Percentiles rank a stretch among this genome's conserved stretches.
These are phyloP conservation scores for Aspergillus brunneoviolaceus DNA, from an alignment of 2,329 filamentous ascomycete genomes.

Conservation along the genomic window DNA sequence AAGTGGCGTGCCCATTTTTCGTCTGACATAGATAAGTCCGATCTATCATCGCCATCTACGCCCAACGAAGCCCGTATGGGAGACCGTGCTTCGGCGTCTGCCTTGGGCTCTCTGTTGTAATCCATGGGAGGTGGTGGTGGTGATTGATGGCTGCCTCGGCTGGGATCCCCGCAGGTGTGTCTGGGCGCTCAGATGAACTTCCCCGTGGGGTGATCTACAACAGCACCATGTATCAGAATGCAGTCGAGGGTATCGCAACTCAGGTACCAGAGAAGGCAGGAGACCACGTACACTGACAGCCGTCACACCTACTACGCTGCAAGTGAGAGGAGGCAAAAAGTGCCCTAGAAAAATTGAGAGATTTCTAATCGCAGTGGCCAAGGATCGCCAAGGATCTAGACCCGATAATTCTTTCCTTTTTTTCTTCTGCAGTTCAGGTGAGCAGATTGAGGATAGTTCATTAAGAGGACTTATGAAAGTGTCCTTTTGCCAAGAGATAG, in stretches of 20 bases:
- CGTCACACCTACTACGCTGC: not conserved
- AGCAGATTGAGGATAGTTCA: not conserved
- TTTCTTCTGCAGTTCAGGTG: not conserved
- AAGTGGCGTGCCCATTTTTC: constrained; percentile 30
- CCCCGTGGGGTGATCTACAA: not conserved
- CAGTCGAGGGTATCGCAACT: not conserved
- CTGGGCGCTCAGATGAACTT: not conserved
- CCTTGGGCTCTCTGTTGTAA: constrained; percentile 6
- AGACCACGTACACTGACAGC: not conserved
- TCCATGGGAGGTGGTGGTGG: not conserved
- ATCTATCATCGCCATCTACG: constrained; percentile 15
- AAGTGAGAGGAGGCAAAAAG: not conserved
- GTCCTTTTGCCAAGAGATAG: not conserved
- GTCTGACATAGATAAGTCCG: constrained; percentile 25
- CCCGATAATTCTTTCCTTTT: not conserved
- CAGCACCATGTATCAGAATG: not conserved
- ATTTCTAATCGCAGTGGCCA: constrained; percentile 1
- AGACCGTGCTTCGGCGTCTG: constrained; percentile 17
- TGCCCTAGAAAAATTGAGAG: not conserved
- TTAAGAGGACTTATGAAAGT: not conserved
- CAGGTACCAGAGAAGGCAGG: not conserved
- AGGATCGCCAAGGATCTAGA: constrained; percentile 7
- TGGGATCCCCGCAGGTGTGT: not conserved
- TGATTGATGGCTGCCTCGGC: not conserved
- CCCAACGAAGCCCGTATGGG: constrained; percentile 6